Evolutionary conservation across 176 grass and related monocot genomes (phyloP), one percentile per base, ranked within the genome.

Genomic region (Cenchrus purpureus): DNA sequence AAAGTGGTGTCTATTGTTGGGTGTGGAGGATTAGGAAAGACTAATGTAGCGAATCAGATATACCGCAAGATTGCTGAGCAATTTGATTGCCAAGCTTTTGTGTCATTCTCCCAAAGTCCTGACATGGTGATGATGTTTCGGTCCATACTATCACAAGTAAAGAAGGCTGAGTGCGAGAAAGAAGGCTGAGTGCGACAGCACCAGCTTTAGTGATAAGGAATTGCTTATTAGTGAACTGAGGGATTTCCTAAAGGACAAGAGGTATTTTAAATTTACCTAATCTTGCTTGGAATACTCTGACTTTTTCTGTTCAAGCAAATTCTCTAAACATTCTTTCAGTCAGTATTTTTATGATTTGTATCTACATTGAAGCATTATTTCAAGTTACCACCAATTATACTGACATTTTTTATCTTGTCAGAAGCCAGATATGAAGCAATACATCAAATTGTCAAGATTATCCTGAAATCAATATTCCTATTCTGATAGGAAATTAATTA

Each of bases 1-100:
- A 90, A 83, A 52, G 88, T 87, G 43, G 74, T 90, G 31, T 87
- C 88, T 3, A 67, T 90, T 73, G 84, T 87, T 2, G 88, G 88
- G 2, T 66, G 50, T 54, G 88, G 88, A 66, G 88, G 88, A n/a
- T 54, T 79, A 5, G 88, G 88, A 25, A 90, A 90, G 68, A 90
- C 74, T 12, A 90, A 84, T 10, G 51, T 90, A 34, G 88, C 60
- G 0, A 90, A 90, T n/a, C 84, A 90, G 44, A 60, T 90, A 14
- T 87, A 83, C 52, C 20, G 9, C 12, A 66, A 53, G 12, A 43
- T 79, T 4, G 50, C 58, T 0, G 2, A n/a, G 2, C 20, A 49
- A 34, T 90, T 87, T 72, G 79, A 87, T 60, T 87, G 84, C 20
- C 52, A 49, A 17, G 80, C 88, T 8, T 90, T 87, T 32, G 84